Conservation (phyloP, 805 yeast species). For the Cyberlindnera maclurae region DNA sequence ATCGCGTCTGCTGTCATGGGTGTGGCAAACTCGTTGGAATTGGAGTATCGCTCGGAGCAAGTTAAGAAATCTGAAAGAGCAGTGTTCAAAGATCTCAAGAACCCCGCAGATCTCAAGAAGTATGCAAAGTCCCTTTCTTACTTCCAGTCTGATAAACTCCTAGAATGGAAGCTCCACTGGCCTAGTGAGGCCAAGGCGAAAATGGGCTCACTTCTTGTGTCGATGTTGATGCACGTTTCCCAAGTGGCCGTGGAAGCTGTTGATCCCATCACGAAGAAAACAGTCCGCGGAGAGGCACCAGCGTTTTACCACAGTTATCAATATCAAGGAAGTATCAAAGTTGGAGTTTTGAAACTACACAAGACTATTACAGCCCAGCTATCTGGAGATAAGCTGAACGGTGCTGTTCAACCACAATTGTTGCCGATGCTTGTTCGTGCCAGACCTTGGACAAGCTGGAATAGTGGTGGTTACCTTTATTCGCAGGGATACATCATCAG, state of each 20-base stretch:
- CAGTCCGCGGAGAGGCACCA: conserved; percentile 70
- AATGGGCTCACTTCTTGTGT: conserved; percentile 73
- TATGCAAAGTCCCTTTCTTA: conserved; percentile 21
- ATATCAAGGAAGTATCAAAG: conserved; percentile 65
- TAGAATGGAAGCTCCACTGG: conserved; percentile 41
- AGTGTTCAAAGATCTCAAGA: conserved; percentile 43
- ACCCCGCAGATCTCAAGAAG: conserved; percentile 26
- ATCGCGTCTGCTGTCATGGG: conserved; percentile 75
- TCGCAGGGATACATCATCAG: conserved; percentile 61
- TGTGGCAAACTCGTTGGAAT: conserved; percentile 78
- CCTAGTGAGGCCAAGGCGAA: conserved; percentile 54
- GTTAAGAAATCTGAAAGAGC: conserved; percentile 51
- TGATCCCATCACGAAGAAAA: conserved; percentile 71
- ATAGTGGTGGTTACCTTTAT: conserved; percentile 78
- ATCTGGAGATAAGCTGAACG: conserved; percentile 56
- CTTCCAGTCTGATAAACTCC: conserved; percentile 30
- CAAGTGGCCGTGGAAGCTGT: conserved; percentile 70
- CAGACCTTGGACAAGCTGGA: conserved; percentile 77
- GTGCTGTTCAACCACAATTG: conserved; percentile 74
- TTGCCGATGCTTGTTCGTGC: conserved; percentile 92
- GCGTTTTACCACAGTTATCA: conserved; percentile 89
- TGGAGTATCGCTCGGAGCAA: conserved; percentile 72
- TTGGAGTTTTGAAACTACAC: conserved; percentile 79
- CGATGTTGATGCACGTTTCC: conserved; percentile 75
- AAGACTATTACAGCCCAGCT: conserved; percentile 57